Conservation (phyloP, 805 yeast genomes). For the Ascoidea asiatica region DNA sequence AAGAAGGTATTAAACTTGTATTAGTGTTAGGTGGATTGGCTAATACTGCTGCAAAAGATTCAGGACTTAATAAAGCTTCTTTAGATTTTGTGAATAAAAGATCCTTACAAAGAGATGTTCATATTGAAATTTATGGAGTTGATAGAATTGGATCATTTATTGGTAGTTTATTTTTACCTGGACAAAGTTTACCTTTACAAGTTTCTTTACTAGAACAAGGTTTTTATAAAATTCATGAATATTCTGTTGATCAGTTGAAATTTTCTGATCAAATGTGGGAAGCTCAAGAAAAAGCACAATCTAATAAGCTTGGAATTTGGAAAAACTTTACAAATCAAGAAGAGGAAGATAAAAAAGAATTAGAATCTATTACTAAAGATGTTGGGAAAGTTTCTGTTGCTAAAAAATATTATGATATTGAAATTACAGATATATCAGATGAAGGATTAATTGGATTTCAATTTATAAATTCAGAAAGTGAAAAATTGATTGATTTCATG, state of each 20-base stretch:
- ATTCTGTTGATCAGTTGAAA: conserved; percentile 46
- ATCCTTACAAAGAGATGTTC: conserved; percentile 61
- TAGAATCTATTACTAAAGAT: conserved; percentile 7
- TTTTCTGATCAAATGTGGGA: conserved; percentile 37
- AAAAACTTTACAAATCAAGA: conserved; percentile 33
- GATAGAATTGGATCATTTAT: conserved; percentile 77
- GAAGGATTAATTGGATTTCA: conserved; percentile 35
- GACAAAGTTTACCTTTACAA: conserved; percentile 43
- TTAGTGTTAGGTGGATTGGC: conserved; percentile 67
- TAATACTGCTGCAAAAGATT: conserved; percentile 18
- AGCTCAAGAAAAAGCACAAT: conserved; percentile 52
- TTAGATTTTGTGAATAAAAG: conserved; percentile 37
- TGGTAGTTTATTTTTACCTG: conserved; percentile 48
- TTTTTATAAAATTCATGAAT: conserved; percentile 47
- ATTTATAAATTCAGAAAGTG: conserved; percentile 23
- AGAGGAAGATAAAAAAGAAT: conserved; percentile 19
- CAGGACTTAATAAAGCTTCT: conserved; percentile 32
- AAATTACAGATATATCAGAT: conserved; percentile 33
- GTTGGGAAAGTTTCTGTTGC: conserved; percentile 15
- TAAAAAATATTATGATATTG: conserved; percentile 33
- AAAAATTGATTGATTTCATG: conserved; percentile 30
- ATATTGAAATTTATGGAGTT: conserved; percentile 49
- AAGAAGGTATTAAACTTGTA: conserved; percentile 56
- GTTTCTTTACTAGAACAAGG: conserved; percentile 47
- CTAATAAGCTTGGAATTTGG: conserved; percentile 54